Conservation (phyloP, 2,329 filamentous ascomycete species). For the Periconia sp. region DNA sequence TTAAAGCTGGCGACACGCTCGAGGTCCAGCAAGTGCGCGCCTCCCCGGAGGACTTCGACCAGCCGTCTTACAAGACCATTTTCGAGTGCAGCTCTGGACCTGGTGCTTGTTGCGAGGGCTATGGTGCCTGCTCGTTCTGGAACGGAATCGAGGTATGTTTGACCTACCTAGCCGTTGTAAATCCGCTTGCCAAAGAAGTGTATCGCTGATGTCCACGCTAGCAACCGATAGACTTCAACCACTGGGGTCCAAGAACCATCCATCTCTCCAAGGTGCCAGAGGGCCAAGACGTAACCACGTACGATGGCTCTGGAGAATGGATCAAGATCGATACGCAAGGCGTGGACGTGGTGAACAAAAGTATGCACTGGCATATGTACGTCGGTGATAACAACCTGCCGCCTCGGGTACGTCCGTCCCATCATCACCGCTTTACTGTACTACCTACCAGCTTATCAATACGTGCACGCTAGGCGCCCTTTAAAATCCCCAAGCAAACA, state of each 20-base stretch:
- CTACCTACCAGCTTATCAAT: not conserved
- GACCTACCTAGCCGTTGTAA: not conserved
- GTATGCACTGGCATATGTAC: constrained; percentile 1
- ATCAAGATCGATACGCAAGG: constrained; percentile 6
- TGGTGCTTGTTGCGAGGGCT: constrained; percentile 3
- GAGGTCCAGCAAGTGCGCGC: constrained; percentile 5
- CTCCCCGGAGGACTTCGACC: constrained; percentile 1
- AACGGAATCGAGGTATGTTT: constrained; percentile 1
- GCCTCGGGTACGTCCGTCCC: constrained; percentile 1
- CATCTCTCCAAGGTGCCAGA: constrained; percentile 1
- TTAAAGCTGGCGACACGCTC: constrained; percentile 12
- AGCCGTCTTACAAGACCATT: not conserved
- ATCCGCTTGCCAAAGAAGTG: not conserved
- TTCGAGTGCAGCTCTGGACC: not conserved
- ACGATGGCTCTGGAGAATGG: constrained; percentile 14
- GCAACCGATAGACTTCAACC: constrained; percentile 7
- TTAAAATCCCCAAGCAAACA: constrained; percentile 14
- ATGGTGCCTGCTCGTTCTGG: constrained; percentile 6
- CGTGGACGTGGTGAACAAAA: not conserved
- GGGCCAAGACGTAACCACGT: constrained; percentile 3
- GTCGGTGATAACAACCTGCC: constrained; percentile 1
- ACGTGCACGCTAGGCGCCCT: not conserved
- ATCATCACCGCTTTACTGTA: not conserved
- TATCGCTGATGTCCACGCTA: not conserved
- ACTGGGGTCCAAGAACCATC: not conserved